These are phyloP conservation scores for Salvia splendens DNA, from an alignment of 257 asterid species.

Conservation along the genomic window DNA sequence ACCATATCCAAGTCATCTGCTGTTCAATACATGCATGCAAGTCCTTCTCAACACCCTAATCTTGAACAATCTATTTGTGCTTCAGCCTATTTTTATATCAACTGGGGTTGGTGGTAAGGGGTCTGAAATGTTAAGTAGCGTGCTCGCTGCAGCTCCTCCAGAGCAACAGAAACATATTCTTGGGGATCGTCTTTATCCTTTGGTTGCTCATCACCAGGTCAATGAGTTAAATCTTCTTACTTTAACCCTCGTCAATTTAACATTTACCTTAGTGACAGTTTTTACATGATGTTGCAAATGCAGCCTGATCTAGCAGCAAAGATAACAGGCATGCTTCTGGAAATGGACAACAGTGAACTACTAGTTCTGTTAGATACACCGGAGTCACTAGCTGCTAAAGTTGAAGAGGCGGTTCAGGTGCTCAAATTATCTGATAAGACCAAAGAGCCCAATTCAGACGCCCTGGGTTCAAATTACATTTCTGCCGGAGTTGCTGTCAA, in stretches of 20 bases:
- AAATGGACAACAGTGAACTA: constrained; percentile 83
- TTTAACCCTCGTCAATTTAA: not conserved
- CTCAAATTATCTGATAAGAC: constrained; percentile 52
- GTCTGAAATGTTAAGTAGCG: constrained; percentile 58
- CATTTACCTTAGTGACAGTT: not conserved
- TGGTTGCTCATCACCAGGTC: constrained; percentile 65
- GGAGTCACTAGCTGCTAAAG: constrained; percentile 64
- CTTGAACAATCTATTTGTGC: not conserved
- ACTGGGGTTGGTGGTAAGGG: constrained; percentile 49
- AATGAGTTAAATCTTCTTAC: not conserved
- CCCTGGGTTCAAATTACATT: constrained; percentile 48
- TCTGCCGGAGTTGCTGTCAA: constrained; percentile 63
- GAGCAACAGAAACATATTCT: constrained; percentile 73
- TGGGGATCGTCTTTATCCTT: constrained; percentile 78
- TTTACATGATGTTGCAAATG: constrained; percentile 16
- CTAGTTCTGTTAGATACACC: constrained; percentile 70
- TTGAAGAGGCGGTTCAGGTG: constrained; percentile 75
- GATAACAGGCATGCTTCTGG: constrained; percentile 91
- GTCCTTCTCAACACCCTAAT: no score
- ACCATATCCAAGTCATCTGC: not conserved
- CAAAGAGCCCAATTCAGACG: constrained; percentile 52
- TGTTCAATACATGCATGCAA: no score
- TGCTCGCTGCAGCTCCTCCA: constrained; percentile 69
- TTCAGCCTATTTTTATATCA: constrained; percentile 32
- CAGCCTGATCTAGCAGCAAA: constrained; percentile 80